Percentiles rank a stretch among this genome's conserved stretches.
Conservation (phyloP, 352 stramenopile genomes). For the Phytophthora kernoviae region DNA sequence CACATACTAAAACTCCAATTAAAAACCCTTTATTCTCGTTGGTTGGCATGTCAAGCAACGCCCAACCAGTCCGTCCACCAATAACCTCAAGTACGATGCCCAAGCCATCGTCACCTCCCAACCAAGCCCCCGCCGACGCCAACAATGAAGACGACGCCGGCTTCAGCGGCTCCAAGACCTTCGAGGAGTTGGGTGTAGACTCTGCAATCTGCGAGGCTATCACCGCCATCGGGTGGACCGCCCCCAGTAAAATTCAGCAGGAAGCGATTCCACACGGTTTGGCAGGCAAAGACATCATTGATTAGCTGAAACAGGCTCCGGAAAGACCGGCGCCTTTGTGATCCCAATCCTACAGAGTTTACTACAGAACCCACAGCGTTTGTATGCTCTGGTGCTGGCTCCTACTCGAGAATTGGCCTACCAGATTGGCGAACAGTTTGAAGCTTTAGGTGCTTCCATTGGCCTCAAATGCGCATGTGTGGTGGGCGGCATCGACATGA, state of each 20-base stretch:
- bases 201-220: slow-evolving; percentile 92
- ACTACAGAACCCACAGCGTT: slow-evolving; percentile 88
- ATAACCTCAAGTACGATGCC: slow-evolving; percentile 1
- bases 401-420: slow-evolving; percentile 96
- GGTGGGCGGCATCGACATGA: slow-evolving; percentile 98
- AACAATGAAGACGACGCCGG: slow-evolving; percentile 37
- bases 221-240: slow-evolving; percentile 91
- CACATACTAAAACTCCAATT: no score
- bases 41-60: not conserved
- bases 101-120: not conserved
- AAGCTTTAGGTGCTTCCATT: slow-evolving; percentile 91
- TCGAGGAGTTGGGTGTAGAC: slow-evolving; percentile 92
- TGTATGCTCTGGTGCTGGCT: slow-evolving; percentile 92
- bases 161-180: slow-evolving; percentile 81
- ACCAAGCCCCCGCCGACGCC: slow-evolving; percentile 22
- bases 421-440: slow-evolving; percentile 96
- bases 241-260: slow-evolving; percentile 96
- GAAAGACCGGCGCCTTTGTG: slow-evolving; percentile 96
- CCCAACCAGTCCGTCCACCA: not conserved
- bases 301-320: slow-evolving; percentile 94
- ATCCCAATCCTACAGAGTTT: slow-evolving; percentile 94
- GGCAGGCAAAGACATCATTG: slow-evolving; percentile 96
- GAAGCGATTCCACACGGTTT: slow-evolving; percentile 93
- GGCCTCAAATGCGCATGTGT: slow-evolving; percentile 92
- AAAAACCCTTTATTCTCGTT: no score